A percentile compares a stretch with the other conserved stretches of the same genome.
These are phyloP conservation scores for Botryococcus braunii DNA, from an alignment of 163 green algal species.

Conservation along the genomic window DNA sequence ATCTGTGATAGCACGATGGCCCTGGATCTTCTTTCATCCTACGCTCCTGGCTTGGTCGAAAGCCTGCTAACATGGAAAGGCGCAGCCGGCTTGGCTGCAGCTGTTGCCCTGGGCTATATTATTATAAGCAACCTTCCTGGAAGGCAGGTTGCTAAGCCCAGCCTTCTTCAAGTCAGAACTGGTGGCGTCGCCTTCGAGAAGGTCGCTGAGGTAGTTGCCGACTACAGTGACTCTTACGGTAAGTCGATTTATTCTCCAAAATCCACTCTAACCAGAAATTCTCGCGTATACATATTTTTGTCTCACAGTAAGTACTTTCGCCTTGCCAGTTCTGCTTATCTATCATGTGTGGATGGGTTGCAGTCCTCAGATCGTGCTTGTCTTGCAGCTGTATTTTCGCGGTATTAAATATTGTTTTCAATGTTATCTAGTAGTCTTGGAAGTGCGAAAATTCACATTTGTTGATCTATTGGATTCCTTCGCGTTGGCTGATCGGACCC, in stretches of 20 bases:
- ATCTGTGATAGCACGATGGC: too few relatives aligned
- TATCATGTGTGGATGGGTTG: conserved; percentile 24
- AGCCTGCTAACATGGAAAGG: too few relatives aligned
- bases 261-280: neutral
- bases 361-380: conserved; percentile 13
- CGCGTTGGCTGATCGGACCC: neutral
- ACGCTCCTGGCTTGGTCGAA: too few relatives aligned
- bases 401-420: neutral
- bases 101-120: too few relatives aligned
- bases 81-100: too few relatives aligned
- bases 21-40: too few relatives aligned
- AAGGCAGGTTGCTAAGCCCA: too few relatives aligned
- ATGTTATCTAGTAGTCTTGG: neutral
- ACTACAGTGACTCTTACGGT: conserved; percentile 49
- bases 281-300: neutral
- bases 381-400: neutral
- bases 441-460: neutral
- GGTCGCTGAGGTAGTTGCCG: conserved; percentile 53
- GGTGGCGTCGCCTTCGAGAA: conserved; percentile 51
- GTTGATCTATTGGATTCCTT: neutral
- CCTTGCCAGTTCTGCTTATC: too few relatives aligned
- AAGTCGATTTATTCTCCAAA: too few relatives aligned
- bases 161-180: too few relatives aligned
- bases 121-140: too few relatives aligned
- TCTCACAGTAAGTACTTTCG: neutral